Conservation (phyloP, 306 rosid genomes). For the Trifolium repens region DNA sequence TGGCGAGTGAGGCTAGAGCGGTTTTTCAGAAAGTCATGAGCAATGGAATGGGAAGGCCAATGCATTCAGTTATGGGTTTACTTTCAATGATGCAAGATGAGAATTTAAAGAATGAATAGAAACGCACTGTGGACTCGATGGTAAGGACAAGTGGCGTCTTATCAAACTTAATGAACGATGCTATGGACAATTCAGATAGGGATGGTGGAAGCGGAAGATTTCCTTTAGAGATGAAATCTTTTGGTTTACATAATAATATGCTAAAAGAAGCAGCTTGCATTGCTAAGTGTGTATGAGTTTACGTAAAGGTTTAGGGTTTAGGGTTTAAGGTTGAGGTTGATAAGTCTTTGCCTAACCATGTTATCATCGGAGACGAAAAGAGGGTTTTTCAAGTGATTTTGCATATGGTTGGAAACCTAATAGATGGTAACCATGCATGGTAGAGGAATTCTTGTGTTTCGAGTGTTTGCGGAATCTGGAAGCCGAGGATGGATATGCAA, state of each 20-base stretch:
- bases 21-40: slow-evolving; percentile 83
- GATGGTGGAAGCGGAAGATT: slow-evolving; percentile 68
- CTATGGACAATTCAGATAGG: slow-evolving; percentile 66
- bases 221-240: slow-evolving; percentile 66
- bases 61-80: slow-evolving; percentile 85
- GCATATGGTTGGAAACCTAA: slow-evolving; percentile 77
- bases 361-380: slow-evolving; percentile 79
- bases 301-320: slow-evolving; percentile 63
- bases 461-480: slow-evolving; percentile 57
- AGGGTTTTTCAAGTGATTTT: slow-evolving; percentile 91
- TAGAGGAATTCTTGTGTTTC: slow-evolving; percentile 63
- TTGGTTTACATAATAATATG: slow-evolving; percentile 64
- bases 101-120: slow-evolving; percentile 61
- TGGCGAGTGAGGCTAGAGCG: slow-evolving; percentile 79
- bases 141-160: slow-evolving; percentile 69
- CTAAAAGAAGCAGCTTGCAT: slow-evolving; percentile 81
- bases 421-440: slow-evolving; percentile 52
- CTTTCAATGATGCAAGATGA: slow-evolving; percentile 78
- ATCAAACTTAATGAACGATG: slow-evolving; percentile 76
- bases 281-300: slow-evolving; percentile 74
- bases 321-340: slow-evolving; percentile 74
- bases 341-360: slow-evolving; percentile 68
- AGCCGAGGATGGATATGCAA: slow-evolving; percentile 73
- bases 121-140: slow-evolving; percentile 71
- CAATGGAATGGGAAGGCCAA: slow-evolving; percentile 89